Percentiles rank a stretch among this genome's conserved stretches.
These are phyloP conservation scores for Colletotrichum tofieldiae DNA, from an alignment of 2,329 filamentous ascomycete genomes.

Conservation along the genomic window DNA sequence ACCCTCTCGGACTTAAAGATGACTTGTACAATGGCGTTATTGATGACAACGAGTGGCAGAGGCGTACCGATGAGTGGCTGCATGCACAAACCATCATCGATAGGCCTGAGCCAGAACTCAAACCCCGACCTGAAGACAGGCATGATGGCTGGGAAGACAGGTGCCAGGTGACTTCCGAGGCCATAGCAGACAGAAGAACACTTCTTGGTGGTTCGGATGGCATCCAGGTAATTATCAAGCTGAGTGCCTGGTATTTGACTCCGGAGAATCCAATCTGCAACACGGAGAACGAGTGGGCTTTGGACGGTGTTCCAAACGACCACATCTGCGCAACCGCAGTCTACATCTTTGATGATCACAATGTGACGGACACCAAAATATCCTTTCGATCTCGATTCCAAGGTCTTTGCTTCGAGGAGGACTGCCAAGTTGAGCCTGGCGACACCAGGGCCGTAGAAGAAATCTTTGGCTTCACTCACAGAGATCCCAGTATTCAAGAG, in stretches of 20 bases:
- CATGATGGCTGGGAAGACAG: background rate
- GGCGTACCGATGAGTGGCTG: no score
- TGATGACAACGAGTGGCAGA: constrained; percentile 7
- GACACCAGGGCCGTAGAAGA: background rate
- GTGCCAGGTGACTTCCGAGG: background rate
- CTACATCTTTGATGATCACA: constrained; percentile 50
- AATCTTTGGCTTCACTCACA: constrained; percentile 13
- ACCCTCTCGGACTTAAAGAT: no score
- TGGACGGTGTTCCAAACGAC: constrained; percentile 43
- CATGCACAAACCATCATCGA: background rate
- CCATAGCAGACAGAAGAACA: background rate
- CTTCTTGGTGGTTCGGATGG: background rate
- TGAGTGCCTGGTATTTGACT: background rate
- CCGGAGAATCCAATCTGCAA: constrained; percentile 1
- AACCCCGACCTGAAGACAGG: background rate
- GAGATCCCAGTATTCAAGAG: constrained; percentile 7
- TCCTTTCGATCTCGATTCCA: constrained; percentile 21
- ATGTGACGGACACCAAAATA: constrained; percentile 45
- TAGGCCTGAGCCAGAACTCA: background rate
- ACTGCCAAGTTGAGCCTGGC: no score
- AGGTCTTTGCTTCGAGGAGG: background rate
- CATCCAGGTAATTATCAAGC: constrained; percentile 18
- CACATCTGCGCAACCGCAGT: constrained; percentile 50
- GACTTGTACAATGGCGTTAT: background rate
- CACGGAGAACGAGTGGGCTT: background rate